Evolutionary conservation across 495 filamentous ascomycete genomes (phyloP).

Genomic region (Hypoxylon lienhwacheense): DNA sequence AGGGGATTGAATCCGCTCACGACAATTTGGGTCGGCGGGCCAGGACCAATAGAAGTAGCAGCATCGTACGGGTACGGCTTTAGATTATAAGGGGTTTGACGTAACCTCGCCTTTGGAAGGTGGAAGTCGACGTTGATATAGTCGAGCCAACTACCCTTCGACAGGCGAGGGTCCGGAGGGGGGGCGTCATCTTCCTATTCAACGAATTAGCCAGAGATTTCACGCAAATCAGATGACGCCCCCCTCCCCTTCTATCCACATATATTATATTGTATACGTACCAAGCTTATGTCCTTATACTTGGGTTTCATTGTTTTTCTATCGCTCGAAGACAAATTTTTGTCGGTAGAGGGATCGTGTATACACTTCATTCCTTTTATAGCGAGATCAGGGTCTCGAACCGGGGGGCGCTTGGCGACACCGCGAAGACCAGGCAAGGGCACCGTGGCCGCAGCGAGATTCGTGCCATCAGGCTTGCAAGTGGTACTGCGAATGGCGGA

Average conservation of each 20-base stretch:
- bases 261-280: slow-evolving; percentile 55
- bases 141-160: slow-evolving; percentile 56
- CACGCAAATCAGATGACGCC: slow-evolving; percentile 57
- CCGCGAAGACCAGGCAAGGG: slow-evolving; percentile 28
- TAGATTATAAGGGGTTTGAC: slow-evolving; percentile 74
- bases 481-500: slow-evolving; percentile 36
- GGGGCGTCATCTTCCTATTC: slow-evolving; percentile 66
- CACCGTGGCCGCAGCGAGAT: slow-evolving; percentile 20
- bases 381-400: slow-evolving; percentile 61
- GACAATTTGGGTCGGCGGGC: slow-evolving; percentile 84
- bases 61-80: slow-evolving; percentile 77
- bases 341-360: slow-evolving; percentile 75
- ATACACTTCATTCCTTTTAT: slow-evolving; percentile 68
- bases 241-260: slow-evolving; percentile 50
- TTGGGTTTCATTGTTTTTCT: slow-evolving; percentile 67
- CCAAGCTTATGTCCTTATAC: slow-evolving; percentile 71
- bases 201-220: slow-evolving; percentile 55
- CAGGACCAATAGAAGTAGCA: slow-evolving; percentile 79
- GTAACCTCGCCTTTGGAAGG: slow-evolving; percentile 72
- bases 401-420: slow-evolving; percentile 58
- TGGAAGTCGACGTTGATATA: slow-evolving; percentile 67
- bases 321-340: slow-evolving; percentile 50
- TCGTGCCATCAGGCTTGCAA: slow-evolving; percentile 38
- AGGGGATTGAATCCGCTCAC: slow-evolving; percentile 93
- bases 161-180: slow-evolving; percentile 76